Evolutionary conservation across 2,329 filamentous ascomycete species (phyloP).

Genomic region (Fusarium nematophilum): DNA sequence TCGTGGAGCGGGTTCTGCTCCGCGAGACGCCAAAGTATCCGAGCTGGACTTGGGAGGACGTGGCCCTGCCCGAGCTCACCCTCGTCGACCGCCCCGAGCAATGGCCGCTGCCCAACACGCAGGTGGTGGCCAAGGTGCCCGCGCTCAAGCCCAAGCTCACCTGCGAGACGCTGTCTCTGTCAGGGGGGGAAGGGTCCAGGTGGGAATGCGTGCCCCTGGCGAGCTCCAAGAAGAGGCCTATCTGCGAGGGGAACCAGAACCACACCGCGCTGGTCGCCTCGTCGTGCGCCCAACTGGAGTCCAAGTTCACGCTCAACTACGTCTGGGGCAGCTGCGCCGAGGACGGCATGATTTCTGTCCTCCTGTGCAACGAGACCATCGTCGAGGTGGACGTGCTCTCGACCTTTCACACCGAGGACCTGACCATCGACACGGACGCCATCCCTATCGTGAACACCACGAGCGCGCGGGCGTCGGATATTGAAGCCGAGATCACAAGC

Average conservation of each 20-base stretch:
- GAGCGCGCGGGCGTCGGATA: slow-evolving; percentile 22
- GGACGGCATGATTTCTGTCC: slow-evolving; percentile 32
- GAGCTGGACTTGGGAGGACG: slow-evolving; percentile 42
- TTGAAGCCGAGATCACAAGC: slow-evolving; percentile 30
- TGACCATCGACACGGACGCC: slow-evolving; percentile 35
- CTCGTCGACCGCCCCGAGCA: slow-evolving; percentile 26
- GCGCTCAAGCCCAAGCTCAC: slow-evolving; percentile 31
- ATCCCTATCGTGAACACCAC: slow-evolving; percentile 35
- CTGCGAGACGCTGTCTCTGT: slow-evolving; percentile 36
- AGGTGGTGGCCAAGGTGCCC: slow-evolving; percentile 34
- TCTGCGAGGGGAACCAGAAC: slow-evolving; percentile 31
- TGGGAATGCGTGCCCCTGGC: slow-evolving; percentile 36
- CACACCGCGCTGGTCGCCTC: slow-evolving; percentile 38
- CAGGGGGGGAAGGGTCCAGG: slow-evolving; percentile 21
- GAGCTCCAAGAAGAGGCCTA: slow-evolving; percentile 22
- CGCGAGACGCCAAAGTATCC: slow-evolving; percentile 38
- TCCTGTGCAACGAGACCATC: slow-evolving; percentile 43
- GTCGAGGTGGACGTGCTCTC: slow-evolving; percentile 32
- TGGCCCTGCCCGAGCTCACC: slow-evolving; percentile 38
- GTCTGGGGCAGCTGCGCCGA: slow-evolving; percentile 43
- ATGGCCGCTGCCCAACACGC: slow-evolving; percentile 41
- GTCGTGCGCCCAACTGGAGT: slow-evolving; percentile 35
- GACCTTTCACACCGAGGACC: slow-evolving; percentile 40
- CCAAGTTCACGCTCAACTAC: slow-evolving; percentile 36
- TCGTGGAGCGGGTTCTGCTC: slow-evolving; percentile 36